Evolutionary conservation across 139 green algal genomes (phyloP).

Genomic region (Ulvella scutata): DNA sequence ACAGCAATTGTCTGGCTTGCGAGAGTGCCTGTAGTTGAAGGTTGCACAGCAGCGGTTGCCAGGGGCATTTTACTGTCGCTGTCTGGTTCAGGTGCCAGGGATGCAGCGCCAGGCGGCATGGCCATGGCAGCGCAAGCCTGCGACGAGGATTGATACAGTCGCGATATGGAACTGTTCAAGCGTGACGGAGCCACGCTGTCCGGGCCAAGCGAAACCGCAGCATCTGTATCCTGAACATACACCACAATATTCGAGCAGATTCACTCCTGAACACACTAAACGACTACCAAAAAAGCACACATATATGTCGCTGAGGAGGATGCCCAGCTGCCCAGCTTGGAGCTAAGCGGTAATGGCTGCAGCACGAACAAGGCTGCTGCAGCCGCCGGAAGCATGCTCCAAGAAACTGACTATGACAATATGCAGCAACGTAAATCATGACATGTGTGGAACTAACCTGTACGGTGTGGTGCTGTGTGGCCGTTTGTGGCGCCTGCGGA

Average conservation of each 20-base stretch:
- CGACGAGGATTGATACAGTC: not conserved
- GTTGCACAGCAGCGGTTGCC: not conserved
- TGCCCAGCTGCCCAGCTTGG: too few relatives aligned
- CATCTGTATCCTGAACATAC: not conserved
- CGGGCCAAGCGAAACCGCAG: not conserved
- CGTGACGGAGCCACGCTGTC: not conserved
- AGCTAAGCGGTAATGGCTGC: not conserved
- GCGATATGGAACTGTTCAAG: not conserved
- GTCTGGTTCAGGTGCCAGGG: not conserved
- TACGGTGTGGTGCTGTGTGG: not conserved
- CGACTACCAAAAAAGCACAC: too few relatives aligned
- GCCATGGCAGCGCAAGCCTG: not conserved
- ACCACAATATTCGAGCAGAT: too few relatives aligned
- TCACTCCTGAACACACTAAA: too few relatives aligned
- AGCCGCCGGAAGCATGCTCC: not conserved
- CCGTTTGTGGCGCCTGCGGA: too few relatives aligned
- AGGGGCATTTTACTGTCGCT: too few relatives aligned
- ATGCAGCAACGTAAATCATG: not conserved
- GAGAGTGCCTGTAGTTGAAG: not conserved
- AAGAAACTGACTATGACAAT: not conserved
- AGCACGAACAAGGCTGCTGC: not conserved
- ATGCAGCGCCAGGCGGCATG: not conserved
- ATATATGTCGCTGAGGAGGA: too few relatives aligned
- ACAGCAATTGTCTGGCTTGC: not conserved
- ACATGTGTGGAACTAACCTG: not conserved